Percentiles rank a stretch among this genome's conserved stretches.
Evolutionary conservation across 2,329 filamentous ascomycete species (phyloP).

Genomic region (Zopfia rhizophila): DNA sequence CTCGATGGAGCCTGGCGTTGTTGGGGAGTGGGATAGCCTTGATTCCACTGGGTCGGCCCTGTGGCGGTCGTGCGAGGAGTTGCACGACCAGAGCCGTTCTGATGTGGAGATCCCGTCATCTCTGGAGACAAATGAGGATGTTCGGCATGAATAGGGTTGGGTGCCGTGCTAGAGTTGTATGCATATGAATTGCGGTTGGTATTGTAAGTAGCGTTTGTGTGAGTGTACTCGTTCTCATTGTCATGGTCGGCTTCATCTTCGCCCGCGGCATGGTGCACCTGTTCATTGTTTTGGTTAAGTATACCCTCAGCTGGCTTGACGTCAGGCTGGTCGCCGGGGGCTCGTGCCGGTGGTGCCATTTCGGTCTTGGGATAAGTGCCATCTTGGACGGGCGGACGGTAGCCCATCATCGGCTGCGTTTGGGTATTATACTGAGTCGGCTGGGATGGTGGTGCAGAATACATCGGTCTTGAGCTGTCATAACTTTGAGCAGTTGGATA

Average conservation of each 20-base stretch:
- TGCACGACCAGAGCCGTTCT: conserved; percentile 82
- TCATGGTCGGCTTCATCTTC: conserved; percentile 80
- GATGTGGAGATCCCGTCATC: conserved; percentile 85
- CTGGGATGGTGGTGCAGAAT: conserved; percentile 73
- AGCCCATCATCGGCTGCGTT: conserved; percentile 72
- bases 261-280: conserved; percentile 63
- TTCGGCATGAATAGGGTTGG: conserved; percentile 74
- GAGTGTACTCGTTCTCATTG: conserved; percentile 85
- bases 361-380: conserved; percentile 81
- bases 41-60: conserved; percentile 76
- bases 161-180: conserved; percentile 74
- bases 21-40: conserved; percentile 82
- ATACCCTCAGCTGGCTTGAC: conserved; percentile 73
- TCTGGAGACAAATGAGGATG: conserved; percentile 82
- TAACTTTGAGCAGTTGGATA: conserved; percentile 80
- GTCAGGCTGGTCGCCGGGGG: conserved; percentile 69
- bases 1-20: conserved; percentile 75
- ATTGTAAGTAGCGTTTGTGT: conserved; percentile 78
- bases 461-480: conserved; percentile 80
- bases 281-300: conserved; percentile 57
- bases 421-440: conserved; percentile 76
- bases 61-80: conserved; percentile 83
- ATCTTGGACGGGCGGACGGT: conserved; percentile 63
- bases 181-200: conserved; percentile 78
- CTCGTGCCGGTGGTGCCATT: conserved; percentile 82